Percentiles rank a stretch among this genome's conserved stretches.
Evolutionary conservation across 805 yeast species (phyloP).

Genomic region (Spathaspora sp.): DNA sequence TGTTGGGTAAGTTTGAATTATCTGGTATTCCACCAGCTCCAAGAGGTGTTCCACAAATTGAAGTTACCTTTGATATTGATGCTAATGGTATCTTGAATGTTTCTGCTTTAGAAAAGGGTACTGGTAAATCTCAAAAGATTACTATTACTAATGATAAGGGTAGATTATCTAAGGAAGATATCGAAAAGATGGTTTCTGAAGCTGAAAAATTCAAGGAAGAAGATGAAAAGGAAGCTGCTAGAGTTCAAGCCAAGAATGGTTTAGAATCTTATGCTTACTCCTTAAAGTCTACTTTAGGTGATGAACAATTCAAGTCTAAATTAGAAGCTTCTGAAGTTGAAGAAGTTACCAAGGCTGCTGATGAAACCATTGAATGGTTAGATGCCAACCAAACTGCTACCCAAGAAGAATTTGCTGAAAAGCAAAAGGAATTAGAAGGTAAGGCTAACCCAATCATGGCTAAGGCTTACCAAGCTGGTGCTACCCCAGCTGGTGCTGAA

Average conservation of each 20-base stretch:
- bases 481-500: slow-evolving; percentile 62
- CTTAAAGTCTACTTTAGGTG: slow-evolving; percentile 72
- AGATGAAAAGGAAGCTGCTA: slow-evolving; percentile 90
- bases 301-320: slow-evolving; percentile 38
- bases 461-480: slow-evolving; percentile 94
- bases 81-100: slow-evolving; percentile 97
- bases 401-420: slow-evolving; percentile 86
- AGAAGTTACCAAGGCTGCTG: slow-evolving; percentile 72
- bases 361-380: slow-evolving; percentile 86
- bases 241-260: slow-evolving; percentile 92
- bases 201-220: slow-evolving; percentile 97
- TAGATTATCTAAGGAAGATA: slow-evolving; percentile 95
- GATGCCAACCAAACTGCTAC: slow-evolving; percentile 91
- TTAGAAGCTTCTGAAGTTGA: slow-evolving; percentile 62
- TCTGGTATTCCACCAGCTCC: slow-evolving; percentile 98
- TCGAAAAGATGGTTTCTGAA: slow-evolving; percentile 95
- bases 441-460: slow-evolving; percentile 95
- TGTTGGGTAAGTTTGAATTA: slow-evolving; percentile 95
- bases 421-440: slow-evolving; percentile 93
- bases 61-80: slow-evolving; percentile 94
- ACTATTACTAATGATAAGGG: slow-evolving; percentile 99
- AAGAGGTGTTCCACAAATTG: slow-evolving; percentile 98
- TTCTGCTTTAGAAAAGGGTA: slow-evolving; percentile 95
- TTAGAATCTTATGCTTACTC: slow-evolving; percentile 95
- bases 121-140: slow-evolving; percentile 95